Evolutionary conservation across 1,284 basidiomycete genomes (phyloP).

Genomic region (Puccinia triticina): DNA sequence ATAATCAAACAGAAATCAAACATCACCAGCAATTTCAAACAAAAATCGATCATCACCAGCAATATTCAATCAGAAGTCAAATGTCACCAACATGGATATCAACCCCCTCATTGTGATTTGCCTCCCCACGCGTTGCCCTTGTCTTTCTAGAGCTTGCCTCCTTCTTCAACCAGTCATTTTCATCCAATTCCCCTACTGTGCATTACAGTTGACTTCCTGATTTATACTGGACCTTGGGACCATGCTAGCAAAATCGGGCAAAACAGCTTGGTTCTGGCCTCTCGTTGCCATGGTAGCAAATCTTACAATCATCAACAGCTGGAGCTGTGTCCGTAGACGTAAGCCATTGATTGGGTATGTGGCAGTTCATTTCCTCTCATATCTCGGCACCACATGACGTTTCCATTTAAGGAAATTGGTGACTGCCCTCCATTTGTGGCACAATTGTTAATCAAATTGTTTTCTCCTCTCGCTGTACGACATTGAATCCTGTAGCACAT

Average conservation of each 20-base stretch:
- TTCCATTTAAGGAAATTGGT: no score
- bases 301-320: neutral
- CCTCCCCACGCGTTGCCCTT: no score
- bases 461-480: neutral
- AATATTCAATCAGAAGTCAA: no score
- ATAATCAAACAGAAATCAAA: no score
- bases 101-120: no score
- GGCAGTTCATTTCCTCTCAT: neutral
- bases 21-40: no score
- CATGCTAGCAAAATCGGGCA: neutral
- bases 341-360: conserved; percentile 33
- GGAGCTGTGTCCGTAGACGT: neutral
- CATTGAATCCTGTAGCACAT: conserved; percentile 14
- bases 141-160: neutral
- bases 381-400: neutral
- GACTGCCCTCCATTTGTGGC: no score
- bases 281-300: neutral
- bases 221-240: no score
- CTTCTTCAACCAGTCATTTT: neutral
- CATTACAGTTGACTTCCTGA: no score
- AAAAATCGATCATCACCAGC: no score
- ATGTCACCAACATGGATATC: no score
- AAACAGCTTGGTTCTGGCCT: neutral
- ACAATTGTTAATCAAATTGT: neutral
- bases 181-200: no score